phyloP scores from a whole-genome alignment of 169 alveolate genomes.

The Theileria parva region DNA sequence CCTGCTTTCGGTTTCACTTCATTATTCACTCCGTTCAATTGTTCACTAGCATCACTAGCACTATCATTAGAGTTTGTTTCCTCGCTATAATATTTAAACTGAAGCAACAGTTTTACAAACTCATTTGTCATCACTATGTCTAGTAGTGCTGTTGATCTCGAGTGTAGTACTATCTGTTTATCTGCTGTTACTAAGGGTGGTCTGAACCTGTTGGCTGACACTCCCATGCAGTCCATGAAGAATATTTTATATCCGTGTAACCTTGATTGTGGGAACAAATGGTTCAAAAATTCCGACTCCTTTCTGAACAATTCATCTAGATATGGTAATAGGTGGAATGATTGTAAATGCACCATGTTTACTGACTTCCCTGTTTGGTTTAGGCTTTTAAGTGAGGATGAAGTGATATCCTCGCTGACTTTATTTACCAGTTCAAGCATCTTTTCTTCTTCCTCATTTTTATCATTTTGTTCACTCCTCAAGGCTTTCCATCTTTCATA shows the following conservation, averaged over 20 bases:
- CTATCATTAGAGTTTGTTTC: slow-evolving; percentile 43
- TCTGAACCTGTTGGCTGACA: slow-evolving; percentile 78
- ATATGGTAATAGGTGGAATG: slow-evolving; percentile 81
- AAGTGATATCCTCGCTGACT: slow-evolving; percentile 19
- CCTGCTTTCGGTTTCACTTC: background rate
- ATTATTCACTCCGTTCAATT: slow-evolving; percentile 27
- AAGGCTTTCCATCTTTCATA: background rate
- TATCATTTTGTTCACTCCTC: background rate
- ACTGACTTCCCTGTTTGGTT: slow-evolving; percentile 72
- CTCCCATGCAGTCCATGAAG: slow-evolving; percentile 79
- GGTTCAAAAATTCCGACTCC: slow-evolving; percentile 70
- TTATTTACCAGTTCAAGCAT: slow-evolving; percentile 22
- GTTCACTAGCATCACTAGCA: slow-evolving; percentile 53
- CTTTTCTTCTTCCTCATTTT: background rate
- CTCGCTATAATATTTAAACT: slow-evolving; percentile 63
- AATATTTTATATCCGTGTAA: slow-evolving; percentile 69
- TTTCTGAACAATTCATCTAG: slow-evolving; percentile 72
- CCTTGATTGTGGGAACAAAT: slow-evolving; percentile 75
- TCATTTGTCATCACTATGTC: slow-evolving; percentile 74
- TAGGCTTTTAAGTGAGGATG: slow-evolving; percentile 58
- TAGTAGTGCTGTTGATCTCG: slow-evolving; percentile 71
- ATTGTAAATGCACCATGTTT: slow-evolving; percentile 75
- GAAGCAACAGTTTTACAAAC: slow-evolving; percentile 63
- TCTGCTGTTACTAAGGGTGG: slow-evolving; percentile 65
- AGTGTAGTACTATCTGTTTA: slow-evolving; percentile 62